Base-by-base conservation (phyloP, 495 filamentous ascomycete species). In the Wilcoxina mikolae region DNA sequence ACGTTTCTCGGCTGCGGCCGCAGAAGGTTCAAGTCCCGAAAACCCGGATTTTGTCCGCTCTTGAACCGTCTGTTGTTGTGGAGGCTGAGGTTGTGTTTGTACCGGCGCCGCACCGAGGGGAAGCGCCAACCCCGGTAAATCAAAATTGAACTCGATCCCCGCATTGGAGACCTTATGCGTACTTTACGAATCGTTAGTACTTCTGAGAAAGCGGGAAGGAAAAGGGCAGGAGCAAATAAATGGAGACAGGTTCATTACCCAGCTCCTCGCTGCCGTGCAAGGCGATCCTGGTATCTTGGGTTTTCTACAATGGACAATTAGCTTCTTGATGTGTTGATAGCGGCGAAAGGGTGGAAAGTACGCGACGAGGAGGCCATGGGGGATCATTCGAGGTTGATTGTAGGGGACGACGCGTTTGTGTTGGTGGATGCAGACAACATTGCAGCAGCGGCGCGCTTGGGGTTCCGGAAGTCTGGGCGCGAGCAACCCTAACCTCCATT, bases 191-290 rank as follows among this genome's bases (percentile, higher is more conserved):
- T 17, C 20, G 18, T 22, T 12, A 10, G 20, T 10, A 20, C 3
- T 29, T 25, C 15, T 15, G 17, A 1, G 5, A 51, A 10, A 15
- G 39, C 33, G 47, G 50, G 28, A 43, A 29, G 28, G 5, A 25
- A 24, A 46, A 35, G n/a, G n/a, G n/a, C n/a, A n/a, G n/a, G n/a
- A n/a, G n/a, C n/a, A n/a, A n/a, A n/a, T n/a, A n/a, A n/a, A n/a
- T n/a, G n/a, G n/a, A n/a, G n/a, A 61, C 47, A 20, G 39, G 17
- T 5, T 9, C 20, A 55, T 54, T 53, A 64, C 60, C 60, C 60
- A 54, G 60, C 60, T 31, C 60, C 60, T 54, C 60, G 51, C 23
- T 56, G 60, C 47, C 60, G 61, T 29, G 53, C 42, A 26, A 64
- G 60, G n/a, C 60, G 60, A 35, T 64, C 60, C 29, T 46, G 59